Base-by-base conservation (phyloP, 176 grass and related monocot genomes). In the Oryza coarctata region DNA sequence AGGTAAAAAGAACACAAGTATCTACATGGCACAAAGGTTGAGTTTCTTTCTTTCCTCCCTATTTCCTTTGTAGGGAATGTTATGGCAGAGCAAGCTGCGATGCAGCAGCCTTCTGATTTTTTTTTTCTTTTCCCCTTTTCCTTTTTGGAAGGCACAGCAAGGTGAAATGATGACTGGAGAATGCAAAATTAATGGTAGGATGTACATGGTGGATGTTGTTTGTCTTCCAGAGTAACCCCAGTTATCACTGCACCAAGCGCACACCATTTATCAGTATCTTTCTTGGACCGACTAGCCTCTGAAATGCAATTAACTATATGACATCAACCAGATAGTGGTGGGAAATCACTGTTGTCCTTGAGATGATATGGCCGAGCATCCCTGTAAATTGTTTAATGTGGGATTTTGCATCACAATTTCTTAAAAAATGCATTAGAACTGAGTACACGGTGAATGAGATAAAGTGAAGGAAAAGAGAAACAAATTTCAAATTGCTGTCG, bases 321-420 rank as follows among this genome's bases (percentile, higher is more conserved):
- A 26, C 9, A 23, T 91, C 78, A 98, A 79, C 90, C 84, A 4
- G 88, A 85, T 63, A 98, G 87, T 66, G 95, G 92, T 20, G 95
- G 95, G 72, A 98, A 98, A 76, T 98, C 95, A 3, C 68, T 82
- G 8, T 89, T 89, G 76, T 98, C 90, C 84, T 95, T 98, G 20
- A 98, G 92, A 78, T 55, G 79, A 83, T 95, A 98, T 64, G 65
- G 71, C 73, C 88, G 76, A 71, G 20, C 85, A 64, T 71, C 85
- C 88, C 95, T 95, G 82, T 63, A 71, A 85, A 64, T 65, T 85
- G 25, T 81, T 66, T 22, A 58, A 14, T 71, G 22, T 9, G 3
- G 22, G 14, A 49, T 81, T 45, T 85, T 5, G 7, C 33, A 76
- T 20, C 75, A 40, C 26, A 63, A 76, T 84, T 36, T 67, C 65